Base-by-base conservation (phyloP, 164 flowering plant species). In the Nelumbo lutea region DNA sequence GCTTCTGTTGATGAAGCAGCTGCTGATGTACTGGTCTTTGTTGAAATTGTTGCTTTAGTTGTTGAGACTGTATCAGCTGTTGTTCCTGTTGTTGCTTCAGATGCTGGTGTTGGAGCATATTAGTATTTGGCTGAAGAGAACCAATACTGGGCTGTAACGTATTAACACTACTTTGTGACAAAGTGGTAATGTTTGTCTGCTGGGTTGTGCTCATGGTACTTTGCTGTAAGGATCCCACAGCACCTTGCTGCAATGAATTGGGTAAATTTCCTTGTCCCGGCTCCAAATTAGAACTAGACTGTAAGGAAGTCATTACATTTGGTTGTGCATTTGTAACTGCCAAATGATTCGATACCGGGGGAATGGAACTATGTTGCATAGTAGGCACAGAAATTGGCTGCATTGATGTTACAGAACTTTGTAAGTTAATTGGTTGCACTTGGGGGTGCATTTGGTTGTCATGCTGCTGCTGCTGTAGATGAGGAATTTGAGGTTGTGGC, bases 391-490 rank as follows among this genome's bases (percentile, higher is more conserved):
- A 72, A 70, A 65, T 83, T 63, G 78, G 83, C 75, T 83, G 91
- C 80, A 83, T 75, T 9, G 88, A 44, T 57, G 78, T 61, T 27
- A 76, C 70, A 53, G 87, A 77, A 79, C 79, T 73, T 69, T 80
- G 90, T 56, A 79, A 44, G 71, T 75, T 85, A 79, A 78, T 74
- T 56, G 88, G 64, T 67, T 86, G 97, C 80, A 91, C 67, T 71
- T 83, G 93, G 3, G 87, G 73, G 64, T 86, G 90, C 82, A 84
- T 75, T 75, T 87, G 93, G 74, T 71, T 83, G 42, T 93, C 97
- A 79, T 86, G 89, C 41, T 87, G 75, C 66, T 86, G 93, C 52
- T 73, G 72, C 73, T 27, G 0, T 27, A 27, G 27, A 27, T 85
- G 91, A 66, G 76, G 45, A 57, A 77, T 76, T 68, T 90, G 96